Conservation (phyloP, 1,284 basidiomycete species). For the Ceratobasidium sp. region DNA sequence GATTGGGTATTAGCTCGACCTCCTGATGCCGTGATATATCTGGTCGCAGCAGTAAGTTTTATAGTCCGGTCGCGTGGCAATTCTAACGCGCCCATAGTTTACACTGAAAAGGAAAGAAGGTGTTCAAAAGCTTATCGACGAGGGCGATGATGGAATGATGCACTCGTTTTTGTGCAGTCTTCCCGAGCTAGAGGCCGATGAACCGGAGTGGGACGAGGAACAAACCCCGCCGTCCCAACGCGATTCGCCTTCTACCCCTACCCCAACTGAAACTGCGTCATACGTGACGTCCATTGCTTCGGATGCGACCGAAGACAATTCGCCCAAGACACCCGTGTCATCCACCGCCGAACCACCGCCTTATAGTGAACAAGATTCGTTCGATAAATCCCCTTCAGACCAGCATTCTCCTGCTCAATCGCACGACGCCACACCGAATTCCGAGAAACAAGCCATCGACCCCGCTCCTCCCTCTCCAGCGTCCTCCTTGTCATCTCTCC, state of each 20-base stretch:
- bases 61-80: not conserved
- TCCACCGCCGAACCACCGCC: not conserved
- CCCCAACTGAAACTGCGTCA: conserved; percentile 12
- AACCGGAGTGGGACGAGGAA: conserved; percentile 19
- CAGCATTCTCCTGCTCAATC: not conserved
- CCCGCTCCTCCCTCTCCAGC: conserved; percentile 17
- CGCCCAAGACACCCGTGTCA: not conserved
- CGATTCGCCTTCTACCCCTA: conserved; percentile 1
- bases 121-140: conserved; percentile 60
- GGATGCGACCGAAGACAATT: not conserved
- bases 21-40: conserved; percentile 80
- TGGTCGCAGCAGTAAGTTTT: conserved; percentile 75
- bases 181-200: conserved; percentile 62
- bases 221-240: not conserved
- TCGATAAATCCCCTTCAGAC: not conserved
- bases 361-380: not conserved
- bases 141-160: conserved; percentile 77
- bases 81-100: conserved; percentile 54
- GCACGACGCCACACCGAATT: not conserved
- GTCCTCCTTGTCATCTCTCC: conserved; percentile 5
- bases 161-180: conserved; percentile 78
- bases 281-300: not conserved
- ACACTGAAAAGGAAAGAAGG: conserved; percentile 67
- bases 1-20: conserved; percentile 86
- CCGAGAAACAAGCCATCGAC: not conserved